Evolutionary conservation across 257 asterid species (phyloP), one percentile per base, ranked within the genome.

Genomic region (Lavandula angustifolia): DNA sequence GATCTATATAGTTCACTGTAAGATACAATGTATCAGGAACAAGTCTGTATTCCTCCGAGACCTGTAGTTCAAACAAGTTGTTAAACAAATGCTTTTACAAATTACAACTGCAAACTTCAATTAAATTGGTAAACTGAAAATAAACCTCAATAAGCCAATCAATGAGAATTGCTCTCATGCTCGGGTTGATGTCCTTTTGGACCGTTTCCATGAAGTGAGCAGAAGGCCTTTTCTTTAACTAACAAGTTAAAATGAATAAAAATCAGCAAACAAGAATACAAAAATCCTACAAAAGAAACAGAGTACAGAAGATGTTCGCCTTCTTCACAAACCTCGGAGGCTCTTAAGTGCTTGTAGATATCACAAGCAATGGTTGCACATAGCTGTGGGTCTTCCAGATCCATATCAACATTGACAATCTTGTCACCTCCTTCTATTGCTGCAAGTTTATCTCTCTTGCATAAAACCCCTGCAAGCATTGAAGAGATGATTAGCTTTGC

Each of bases 321-420:
- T 22, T 22, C 27, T 22, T 22, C 27, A 22, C 47, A 9, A 33
- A 40, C 96, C 98, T 87, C 97, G 14, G 96, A 81, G 55, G 89
- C 96, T 72, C 95, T 78, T 82, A 92, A 69, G 74, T 92, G 95
- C 73, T 82, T 84, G 88, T 89, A 89, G 29, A 89, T 89, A 66
- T 89, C 98, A 71, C 91, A 87, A 62, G 96, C 96, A 46, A 89
- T 84, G 70, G 97, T 80, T 64, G 96, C 91, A 73, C 97, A 92
- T 22, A 87, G 56, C 66, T 85, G 98, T 2, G 98, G 96, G 54
- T 89, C 96, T 40, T 78, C 87, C 2, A 82, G 73, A 74, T 92
- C 74, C 51, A 64, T 76, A 49, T 92, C 99, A 40, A 89, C 82
- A 46, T 87, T 84, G 8, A 68, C 73, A 60, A 87, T 62, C 78